Conservation (phyloP, 345 rosid genomes). For the Rhodomyrtus tomentosa region DNA sequence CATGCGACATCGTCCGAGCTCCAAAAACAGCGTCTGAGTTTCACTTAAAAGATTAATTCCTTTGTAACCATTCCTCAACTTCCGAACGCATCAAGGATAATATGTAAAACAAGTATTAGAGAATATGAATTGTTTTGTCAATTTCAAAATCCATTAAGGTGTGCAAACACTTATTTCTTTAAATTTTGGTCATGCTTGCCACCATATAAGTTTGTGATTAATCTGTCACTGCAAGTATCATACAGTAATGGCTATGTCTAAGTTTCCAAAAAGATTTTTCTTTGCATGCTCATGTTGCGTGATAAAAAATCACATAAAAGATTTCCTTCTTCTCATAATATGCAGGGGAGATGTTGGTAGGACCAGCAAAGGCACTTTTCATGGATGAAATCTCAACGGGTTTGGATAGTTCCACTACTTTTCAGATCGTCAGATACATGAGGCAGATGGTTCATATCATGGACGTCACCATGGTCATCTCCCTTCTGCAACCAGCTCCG, state of each 20-base stretch:
- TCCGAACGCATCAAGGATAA: too few species aligned
- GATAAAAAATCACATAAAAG: neutral
- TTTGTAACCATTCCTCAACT: too few species aligned
- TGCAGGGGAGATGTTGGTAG: conserved; percentile 93
- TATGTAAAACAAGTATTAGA: too few species aligned
- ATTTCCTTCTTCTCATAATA: conserved; percentile 2
- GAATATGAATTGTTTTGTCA: too few species aligned
- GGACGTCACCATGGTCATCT: conserved; percentile 36
- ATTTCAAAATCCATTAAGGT: too few species aligned
- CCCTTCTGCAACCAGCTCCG: conserved; percentile 42
- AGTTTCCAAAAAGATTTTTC: neutral
- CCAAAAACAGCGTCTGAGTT: too few species aligned
- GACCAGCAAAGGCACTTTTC: conserved; percentile 75
- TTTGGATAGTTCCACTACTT: conserved; percentile 74
- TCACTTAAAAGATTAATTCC: too few species aligned
- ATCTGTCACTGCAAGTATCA: neutral
- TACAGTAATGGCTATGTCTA: neutral
- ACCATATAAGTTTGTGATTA: neutral
- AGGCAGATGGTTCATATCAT: conserved; percentile 35
- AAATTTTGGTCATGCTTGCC: neutral
- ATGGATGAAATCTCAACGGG: conserved; percentile 99
- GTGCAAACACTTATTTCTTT: neutral
- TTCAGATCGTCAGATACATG: conserved; percentile 32
- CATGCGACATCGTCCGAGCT: too few species aligned
- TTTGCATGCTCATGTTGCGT: neutral